Evolutionary conservation across 106 monocot species (phyloP).

Genomic region (Dendrobium chrysotoxum): DNA sequence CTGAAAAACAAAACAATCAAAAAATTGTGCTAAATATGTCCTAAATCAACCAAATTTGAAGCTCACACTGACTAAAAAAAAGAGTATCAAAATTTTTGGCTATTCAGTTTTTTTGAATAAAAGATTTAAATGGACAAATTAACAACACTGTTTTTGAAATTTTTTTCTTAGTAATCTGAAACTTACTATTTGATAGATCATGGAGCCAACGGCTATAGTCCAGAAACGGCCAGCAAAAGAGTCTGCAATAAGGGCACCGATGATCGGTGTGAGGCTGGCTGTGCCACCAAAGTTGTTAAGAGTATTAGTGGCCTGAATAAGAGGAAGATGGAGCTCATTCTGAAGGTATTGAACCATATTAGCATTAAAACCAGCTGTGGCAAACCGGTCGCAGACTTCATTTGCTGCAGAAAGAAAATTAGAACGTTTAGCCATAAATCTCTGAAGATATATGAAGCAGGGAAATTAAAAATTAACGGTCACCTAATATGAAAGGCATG

Average conservation of each 20-base stretch:
- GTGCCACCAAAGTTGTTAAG: slow-evolving; percentile 63
- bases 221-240: slow-evolving; percentile 77
- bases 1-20: no score
- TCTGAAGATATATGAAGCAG: neutral
- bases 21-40: no score
- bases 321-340: slow-evolving; percentile 56
- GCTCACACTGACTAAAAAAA: no score
- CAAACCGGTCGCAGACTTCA: slow-evolving; percentile 60
- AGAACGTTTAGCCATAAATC: neutral
- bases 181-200: slow-evolving; percentile 47
- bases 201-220: slow-evolving; percentile 48
- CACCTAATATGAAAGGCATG: slow-evolving; percentile 13
- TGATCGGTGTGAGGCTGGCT: slow-evolving; percentile 38
- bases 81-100: no score
- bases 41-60: no score
- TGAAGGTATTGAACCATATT: slow-evolving; percentile 75
- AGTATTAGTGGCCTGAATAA: slow-evolving; percentile 64
- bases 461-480: neutral
- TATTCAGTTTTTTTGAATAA: no score
- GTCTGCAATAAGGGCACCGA: slow-evolving; percentile 61
- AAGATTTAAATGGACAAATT: no score
- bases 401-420: slow-evolving; percentile 22
- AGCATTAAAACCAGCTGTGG: slow-evolving; percentile 41
- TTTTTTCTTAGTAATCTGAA: no score
- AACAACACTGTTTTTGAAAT: no score